Evolutionary conservation across 805 yeast genomes (phyloP), one percentile per base, ranked within the genome.

Genomic region (Suhomyces sp.): DNA sequence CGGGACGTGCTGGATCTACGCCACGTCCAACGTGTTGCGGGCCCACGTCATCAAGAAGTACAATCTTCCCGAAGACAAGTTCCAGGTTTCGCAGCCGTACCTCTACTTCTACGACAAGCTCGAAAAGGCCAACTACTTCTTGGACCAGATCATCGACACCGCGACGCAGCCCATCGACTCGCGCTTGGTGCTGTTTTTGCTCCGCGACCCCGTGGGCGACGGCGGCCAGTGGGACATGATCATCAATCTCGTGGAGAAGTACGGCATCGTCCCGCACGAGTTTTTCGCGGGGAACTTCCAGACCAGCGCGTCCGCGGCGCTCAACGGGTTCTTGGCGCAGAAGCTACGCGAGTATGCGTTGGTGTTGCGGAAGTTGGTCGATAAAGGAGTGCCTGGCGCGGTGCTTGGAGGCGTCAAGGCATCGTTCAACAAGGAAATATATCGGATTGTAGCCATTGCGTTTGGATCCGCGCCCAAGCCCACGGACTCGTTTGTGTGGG

Each of bases 161-260:
- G 78, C 81, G 33, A 75, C 81, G 36, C 85, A 85, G 65, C 84
- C 78, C 44, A 79, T 86, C 49, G 91, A 84, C 57, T 84, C 91
- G 1, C 79, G 96, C 57, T 70, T 88, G 52, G 82, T 90, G 48
- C 88, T 85, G 69, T 81, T 79, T 59, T 69, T 90, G 46, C 73
- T 89, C 51, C 60, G 72, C 4, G 85, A 82, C 51, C 96, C 96
- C 23, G 83, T 85, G 45, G 67, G 79, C 54, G 96, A 90, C 64
- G 96, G 97, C 60, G 96, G 97, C 50, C 96, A 90, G 70, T 89
- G 87, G 78, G 85, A 87, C 58, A 87, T 90, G 94, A 82, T 88
- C 66, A 76, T 85, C 47, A 88, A 89, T 69, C 67, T 90, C 53
- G 80, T 89, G 48, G 83, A 84, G 57, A 90, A 90, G 69, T 90